Conservation (phyloP, 2,329 filamentous ascomycete genomes). For the Talaromyces sp. region DNA sequence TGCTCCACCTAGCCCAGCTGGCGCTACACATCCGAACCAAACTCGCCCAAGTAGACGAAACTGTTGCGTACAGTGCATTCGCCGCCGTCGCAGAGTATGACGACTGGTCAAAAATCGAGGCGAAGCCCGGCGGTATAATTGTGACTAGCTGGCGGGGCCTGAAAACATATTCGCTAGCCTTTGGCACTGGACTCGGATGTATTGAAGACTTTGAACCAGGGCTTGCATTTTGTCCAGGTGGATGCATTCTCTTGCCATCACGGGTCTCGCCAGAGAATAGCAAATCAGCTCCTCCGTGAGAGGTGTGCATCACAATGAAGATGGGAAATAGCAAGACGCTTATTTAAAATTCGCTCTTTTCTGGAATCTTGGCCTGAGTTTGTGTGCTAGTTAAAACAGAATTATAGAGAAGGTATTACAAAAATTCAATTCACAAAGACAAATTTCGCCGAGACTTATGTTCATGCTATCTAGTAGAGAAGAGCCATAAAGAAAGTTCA, state of each 20-base stretch:
- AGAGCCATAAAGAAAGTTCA: no score
- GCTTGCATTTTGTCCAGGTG: neutral
- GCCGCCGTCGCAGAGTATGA: neutral
- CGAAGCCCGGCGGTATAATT: neutral
- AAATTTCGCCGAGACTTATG: no score
- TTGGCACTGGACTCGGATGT: neutral
- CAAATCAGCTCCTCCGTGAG: neutral
- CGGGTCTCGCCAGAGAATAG: no score
- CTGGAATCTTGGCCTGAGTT: no score
- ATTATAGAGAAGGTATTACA: no score
- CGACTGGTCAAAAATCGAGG: neutral
- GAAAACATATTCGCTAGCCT: neutral
- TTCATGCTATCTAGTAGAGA: no score
- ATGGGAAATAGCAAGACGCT: no score
- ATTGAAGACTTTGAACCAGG: neutral
- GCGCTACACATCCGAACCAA: neutral
- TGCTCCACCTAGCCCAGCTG: no score
- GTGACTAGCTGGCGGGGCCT: neutral
- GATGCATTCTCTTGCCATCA: neutral
- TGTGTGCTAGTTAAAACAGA: no score
- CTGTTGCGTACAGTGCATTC: neutral
- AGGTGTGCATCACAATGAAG: conserved; percentile 10
- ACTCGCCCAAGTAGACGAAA: neutral
- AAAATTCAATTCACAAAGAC: no score
- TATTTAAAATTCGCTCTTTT: no score